Conservation (phyloP, 75 land plant genomes). For the Pinus albicaulis region DNA sequence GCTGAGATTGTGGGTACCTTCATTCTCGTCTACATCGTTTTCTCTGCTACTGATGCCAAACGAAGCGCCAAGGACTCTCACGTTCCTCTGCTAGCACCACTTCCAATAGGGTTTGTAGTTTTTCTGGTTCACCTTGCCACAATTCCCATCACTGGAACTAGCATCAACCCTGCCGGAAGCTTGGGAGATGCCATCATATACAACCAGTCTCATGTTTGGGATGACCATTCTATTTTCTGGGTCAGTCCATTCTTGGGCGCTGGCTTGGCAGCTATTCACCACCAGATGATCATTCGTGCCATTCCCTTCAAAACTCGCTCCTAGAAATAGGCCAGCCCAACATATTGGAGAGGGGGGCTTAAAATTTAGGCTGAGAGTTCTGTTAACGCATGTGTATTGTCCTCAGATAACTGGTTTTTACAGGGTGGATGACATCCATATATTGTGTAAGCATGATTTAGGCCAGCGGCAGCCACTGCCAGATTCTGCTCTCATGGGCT, state of each 20-base stretch:
- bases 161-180: constrained; percentile 38
- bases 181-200: constrained; percentile 36
- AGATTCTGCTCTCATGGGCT: too few relatives aligned
- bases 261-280: constrained; percentile 40
- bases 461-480: too few relatives aligned
- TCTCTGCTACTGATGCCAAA: constrained; percentile 50
- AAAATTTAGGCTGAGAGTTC: too few relatives aligned
- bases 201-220: constrained; percentile 27
- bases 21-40: constrained; percentile 41
- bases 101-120: constrained; percentile 46
- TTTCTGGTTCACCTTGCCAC: constrained; percentile 43
- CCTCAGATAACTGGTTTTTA: too few relatives aligned
- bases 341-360: too few relatives aligned
- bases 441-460: too few relatives aligned
- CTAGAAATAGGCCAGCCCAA: background rate
- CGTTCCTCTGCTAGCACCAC: constrained; percentile 48
- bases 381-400: too few relatives aligned
- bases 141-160: constrained; percentile 41
- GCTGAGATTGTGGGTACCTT: constrained; percentile 48
- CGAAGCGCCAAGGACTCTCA: constrained; percentile 41
- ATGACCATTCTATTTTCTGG: constrained; percentile 59
- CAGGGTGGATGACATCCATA: too few relatives aligned
- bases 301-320: constrained; percentile 22
- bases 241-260: constrained; percentile 58
- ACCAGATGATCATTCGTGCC: constrained; percentile 48